phyloP scores from a whole-genome alignment of 306 rosid genomes.

The Dryas octopetala region DNA sequence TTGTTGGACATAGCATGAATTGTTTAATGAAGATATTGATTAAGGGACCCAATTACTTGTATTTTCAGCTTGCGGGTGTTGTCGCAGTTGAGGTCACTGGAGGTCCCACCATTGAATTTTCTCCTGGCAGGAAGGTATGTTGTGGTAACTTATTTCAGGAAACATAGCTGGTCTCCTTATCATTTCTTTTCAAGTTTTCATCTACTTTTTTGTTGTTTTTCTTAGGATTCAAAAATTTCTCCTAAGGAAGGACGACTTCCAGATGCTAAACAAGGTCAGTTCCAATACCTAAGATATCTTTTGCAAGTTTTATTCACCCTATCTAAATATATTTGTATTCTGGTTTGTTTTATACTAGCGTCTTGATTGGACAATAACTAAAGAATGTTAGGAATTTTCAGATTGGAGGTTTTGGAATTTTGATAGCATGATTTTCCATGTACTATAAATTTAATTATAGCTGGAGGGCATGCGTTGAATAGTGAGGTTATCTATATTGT shows the following conservation, averaged over 20 bases:
- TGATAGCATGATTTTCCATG: background rate
- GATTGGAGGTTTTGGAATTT: background rate
- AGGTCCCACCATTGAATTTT: conserved; percentile 82
- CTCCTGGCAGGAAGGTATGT: conserved; percentile 81
- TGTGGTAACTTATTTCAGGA: conserved; percentile 24
- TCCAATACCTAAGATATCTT: background rate
- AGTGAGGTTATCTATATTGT: background rate
- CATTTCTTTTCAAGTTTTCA: conserved; percentile 10
- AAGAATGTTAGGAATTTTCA: background rate
- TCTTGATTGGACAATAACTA: background rate
- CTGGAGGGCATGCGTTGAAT: background rate
- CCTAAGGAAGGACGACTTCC: conserved; percentile 87
- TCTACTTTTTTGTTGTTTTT: background rate
- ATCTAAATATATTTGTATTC: background rate
- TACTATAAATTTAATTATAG: background rate
- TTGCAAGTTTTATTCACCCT: background rate
- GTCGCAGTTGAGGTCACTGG: conserved; percentile 98
- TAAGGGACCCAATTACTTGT: background rate
- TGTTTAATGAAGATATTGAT: background rate
- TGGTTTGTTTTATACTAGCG: background rate
- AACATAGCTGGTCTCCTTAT: conserved; percentile 16
- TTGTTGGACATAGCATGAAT: background rate
- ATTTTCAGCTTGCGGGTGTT: conserved; percentile 89
- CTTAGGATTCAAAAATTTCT: conserved; percentile 68
- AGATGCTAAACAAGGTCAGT: conserved; percentile 74